Conservation (phyloP, 441 rosid genomes). For the Metrosideros polymorpha region DNA sequence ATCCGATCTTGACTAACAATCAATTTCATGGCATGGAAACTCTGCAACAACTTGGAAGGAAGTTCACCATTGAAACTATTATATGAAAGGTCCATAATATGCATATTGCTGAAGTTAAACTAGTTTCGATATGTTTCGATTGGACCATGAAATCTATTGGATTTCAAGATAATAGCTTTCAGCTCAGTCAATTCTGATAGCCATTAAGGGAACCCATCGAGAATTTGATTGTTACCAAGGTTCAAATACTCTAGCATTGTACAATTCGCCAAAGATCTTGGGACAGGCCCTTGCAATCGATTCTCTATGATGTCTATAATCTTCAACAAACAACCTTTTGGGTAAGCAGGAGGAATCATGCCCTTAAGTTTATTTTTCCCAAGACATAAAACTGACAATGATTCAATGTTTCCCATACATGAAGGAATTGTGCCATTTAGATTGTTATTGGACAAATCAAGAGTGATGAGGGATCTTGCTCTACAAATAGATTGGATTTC, state of each 20-base stretch:
- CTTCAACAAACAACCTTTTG: accelerated
- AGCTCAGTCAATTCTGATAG: not conserved
- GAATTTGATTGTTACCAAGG: not conserved
- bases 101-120: not conserved
- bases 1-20: not conserved
- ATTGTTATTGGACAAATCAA: not conserved
- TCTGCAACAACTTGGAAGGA: not conserved
- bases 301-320: not conserved
- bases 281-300: not conserved
- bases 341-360: not conserved
- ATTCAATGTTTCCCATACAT: not conserved
- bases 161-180: not conserved
- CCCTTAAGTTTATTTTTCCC: not conserved
- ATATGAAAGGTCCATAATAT: not conserved
- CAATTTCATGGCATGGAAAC: not conserved
- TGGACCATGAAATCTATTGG: not conserved
- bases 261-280: not conserved
- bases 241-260: not conserved
- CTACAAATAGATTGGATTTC: not conserved
- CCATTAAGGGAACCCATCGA: not conserved
- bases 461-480: not conserved
- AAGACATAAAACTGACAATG: not conserved
- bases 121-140: not conserved
- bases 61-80: not conserved
- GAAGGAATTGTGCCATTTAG: not conserved